Percentiles rank a stretch among this genome's conserved stretches.
These are phyloP conservation scores for Pythium phragmitis DNA, from an alignment of 352 stramenopile genomes.

Conservation along the genomic window DNA sequence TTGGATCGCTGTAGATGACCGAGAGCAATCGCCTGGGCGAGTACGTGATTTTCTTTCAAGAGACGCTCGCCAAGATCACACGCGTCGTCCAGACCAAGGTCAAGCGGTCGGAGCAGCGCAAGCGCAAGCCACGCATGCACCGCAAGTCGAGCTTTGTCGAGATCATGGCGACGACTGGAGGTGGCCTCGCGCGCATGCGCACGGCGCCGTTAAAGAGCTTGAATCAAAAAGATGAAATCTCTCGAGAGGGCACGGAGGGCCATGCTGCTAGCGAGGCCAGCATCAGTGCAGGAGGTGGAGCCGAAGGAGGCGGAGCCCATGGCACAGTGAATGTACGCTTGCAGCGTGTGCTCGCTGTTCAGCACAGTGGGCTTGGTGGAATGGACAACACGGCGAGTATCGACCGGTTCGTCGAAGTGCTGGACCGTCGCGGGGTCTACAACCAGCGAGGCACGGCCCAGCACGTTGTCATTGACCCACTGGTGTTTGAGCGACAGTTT, in stretches of 20 bases:
- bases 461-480: conserved; percentile 49
- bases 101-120: conserved; percentile 20
- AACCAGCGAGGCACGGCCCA: conserved; percentile 36
- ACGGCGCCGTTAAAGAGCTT: conserved; percentile 3
- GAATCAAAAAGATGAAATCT: not conserved
- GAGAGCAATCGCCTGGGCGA: conserved; percentile 59
- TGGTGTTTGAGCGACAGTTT: conserved; percentile 55
- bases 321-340: conserved; percentile 24
- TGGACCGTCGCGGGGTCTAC: conserved; percentile 37
- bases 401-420: conserved; percentile 58
- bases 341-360: conserved; percentile 14
- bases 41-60: conserved; percentile 76
- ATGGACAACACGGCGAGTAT: conserved; percentile 23
- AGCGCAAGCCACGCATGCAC: conserved; percentile 28
- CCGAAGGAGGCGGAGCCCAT: not conserved
- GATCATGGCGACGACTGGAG: conserved; percentile 11
- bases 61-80: conserved; percentile 60
- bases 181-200: conserved; percentile 4
- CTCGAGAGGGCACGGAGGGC: not conserved
- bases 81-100: conserved; percentile 49
- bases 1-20: conserved; percentile 54
- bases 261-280: not conserved
- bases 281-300: not conserved
- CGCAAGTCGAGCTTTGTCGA: conserved; percentile 32
- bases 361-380: not conserved